A percentile compares a stretch with the other conserved stretches of the same genome.
Conservation (phyloP, 1,284 basidiomycete genomes). For the Baeospora myosura region DNA sequence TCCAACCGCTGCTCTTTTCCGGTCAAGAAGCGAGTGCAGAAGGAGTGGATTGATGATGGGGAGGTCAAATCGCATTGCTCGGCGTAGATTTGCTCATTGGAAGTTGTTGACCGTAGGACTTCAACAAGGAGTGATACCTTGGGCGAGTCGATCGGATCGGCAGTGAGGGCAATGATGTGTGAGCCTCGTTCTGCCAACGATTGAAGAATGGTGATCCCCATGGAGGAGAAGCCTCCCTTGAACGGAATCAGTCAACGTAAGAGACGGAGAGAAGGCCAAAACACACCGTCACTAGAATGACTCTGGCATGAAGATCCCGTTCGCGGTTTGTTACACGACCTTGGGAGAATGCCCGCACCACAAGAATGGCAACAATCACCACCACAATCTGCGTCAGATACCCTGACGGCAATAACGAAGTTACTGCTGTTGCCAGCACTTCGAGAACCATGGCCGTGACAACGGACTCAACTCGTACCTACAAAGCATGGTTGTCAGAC, state of each 20-base stretch:
- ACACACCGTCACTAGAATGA: slow-evolving; percentile 62
- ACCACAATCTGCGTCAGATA: slow-evolving; percentile 40
- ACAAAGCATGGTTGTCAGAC: no score
- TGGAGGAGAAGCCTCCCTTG: slow-evolving; percentile 69
- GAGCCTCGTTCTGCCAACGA: slow-evolving; percentile 63
- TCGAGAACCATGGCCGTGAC: slow-evolving; percentile 35
- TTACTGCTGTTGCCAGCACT: slow-evolving; percentile 24
- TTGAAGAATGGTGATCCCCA: slow-evolving; percentile 61
- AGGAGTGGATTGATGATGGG: slow-evolving; percentile 54
- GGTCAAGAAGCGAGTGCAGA: slow-evolving; percentile 59
- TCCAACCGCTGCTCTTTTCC: slow-evolving; percentile 62
- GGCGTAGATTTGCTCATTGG: slow-evolving; percentile 66
- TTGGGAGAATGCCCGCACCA: slow-evolving; percentile 53
- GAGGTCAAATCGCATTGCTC: slow-evolving; percentile 67
- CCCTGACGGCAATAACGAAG: slow-evolving; percentile 29
- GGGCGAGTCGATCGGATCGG: slow-evolving; percentile 48
- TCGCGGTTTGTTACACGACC: slow-evolving; percentile 64
- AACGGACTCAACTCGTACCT: no score
- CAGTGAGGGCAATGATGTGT: slow-evolving; percentile 64
- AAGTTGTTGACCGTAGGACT: slow-evolving; percentile 57
- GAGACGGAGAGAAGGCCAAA: not conserved
- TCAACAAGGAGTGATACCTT: slow-evolving; percentile 51
- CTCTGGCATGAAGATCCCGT: slow-evolving; percentile 62
- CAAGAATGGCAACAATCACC: slow-evolving; percentile 34
- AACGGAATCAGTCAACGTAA: not conserved